Base-by-base conservation (phyloP, 2,329 filamentous ascomycete genomes). In the Phoma sp. region DNA sequence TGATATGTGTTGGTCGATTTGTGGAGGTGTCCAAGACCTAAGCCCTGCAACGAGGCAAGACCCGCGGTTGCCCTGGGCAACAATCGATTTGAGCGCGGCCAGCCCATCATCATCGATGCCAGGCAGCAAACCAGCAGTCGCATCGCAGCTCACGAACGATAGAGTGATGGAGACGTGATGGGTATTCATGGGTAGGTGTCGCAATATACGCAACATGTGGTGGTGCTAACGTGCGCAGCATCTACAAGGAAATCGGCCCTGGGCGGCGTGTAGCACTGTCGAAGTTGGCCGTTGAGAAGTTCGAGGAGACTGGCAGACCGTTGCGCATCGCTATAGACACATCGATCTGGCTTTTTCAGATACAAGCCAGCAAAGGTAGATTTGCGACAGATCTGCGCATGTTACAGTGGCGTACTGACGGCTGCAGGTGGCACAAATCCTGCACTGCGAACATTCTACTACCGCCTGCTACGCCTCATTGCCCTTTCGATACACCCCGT, bases 321-420 rank as follows among this genome's bases (percentile, higher is more conserved):
- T 80, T 98, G 36, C 88, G 93, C 36, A 82, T 99, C 41, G 95
- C 95, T 35, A 90, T 99, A 61, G 95, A 99, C 72, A 90, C 96
- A 64, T 92, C 92, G 2, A 98, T 99, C 71, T 99, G 95, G 95
- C 89, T 96, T 39, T 98, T 96, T 70, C 95, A 99, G 70, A 88
- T 88, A 12, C 92, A 96, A 71, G 88, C 91, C 13, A 90, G 90
- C 17, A 87, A 87, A 78, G 92, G 86, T 84, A 68, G 19, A 43
- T 17, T 29, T 31, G 66, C 53, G 22, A 17, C n/a, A 6, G 6
- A 2, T 8, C 22, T 52, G 25, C 17, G 31, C 46, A 29, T n/a
- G 24, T 13, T 25, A 27, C 4, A 32, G 35, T 19, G 22, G 27
- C 12, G 17, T 43, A 41, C 64, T 70, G 43, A 69, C 56, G 32